Conservation (phyloP, 2,329 filamentous ascomycete species). For the Orbilia ellipsospora region DNA sequence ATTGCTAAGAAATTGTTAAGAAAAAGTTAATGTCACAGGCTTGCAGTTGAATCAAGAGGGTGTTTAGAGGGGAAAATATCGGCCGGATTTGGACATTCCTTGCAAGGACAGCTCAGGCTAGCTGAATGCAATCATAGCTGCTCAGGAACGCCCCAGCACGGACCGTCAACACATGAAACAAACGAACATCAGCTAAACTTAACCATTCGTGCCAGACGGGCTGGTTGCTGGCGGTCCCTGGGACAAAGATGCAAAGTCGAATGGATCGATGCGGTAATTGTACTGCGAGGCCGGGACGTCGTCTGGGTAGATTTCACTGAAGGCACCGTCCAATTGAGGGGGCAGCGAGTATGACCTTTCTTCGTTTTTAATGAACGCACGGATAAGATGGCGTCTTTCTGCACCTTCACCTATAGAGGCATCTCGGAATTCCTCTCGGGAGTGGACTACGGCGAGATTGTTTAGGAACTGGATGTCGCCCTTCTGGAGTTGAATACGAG, state of each 20-base stretch:
- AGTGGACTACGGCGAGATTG: conserved; percentile 66
- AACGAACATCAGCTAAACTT: not conserved
- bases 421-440: conserved; percentile 64
- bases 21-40: conserved; percentile 1
- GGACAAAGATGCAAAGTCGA: conserved; percentile 44
- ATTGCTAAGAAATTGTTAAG: conserved; percentile 3
- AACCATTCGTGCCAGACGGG: conserved; percentile 51
- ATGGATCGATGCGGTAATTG: conserved; percentile 70
- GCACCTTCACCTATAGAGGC: conserved; percentile 31
- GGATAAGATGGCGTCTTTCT: conserved; percentile 63
- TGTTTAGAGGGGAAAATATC: not conserved
- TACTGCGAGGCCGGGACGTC: conserved; percentile 66
- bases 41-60: not conserved
- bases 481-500: conserved; percentile 62
- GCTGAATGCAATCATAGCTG: conserved; percentile 14
- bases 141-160: conserved; percentile 11
- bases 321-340: conserved; percentile 63
- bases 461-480: conserved; percentile 66
- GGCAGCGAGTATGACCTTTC: conserved; percentile 64
- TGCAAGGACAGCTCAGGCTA: not conserved
- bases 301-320: conserved; percentile 68
- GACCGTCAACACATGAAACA: conserved; percentile 11
- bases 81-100: conserved; percentile 9
- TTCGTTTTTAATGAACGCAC: conserved; percentile 65
- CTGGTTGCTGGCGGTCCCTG: conserved; percentile 43